Conservation (phyloP, 371 early-diverging fungal genomes). For the Mucor sp. region DNA sequence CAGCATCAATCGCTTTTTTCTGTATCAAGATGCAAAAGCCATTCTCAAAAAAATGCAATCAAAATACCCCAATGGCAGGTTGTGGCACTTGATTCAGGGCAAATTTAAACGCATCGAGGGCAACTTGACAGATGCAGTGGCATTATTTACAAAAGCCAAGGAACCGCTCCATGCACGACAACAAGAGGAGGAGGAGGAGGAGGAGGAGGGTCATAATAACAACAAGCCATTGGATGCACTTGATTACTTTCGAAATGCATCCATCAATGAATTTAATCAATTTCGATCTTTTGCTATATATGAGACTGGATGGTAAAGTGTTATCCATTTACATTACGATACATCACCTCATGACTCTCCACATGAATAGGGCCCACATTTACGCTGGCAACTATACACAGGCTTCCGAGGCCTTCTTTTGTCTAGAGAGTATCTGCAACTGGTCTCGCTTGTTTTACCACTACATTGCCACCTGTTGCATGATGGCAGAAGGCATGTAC, state of each 20-base stretch:
- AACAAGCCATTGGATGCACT: not conserved
- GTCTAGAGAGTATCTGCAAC: slow-evolving; percentile 31
- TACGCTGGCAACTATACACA: slow-evolving; percentile 29
- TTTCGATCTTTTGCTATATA: slow-evolving; percentile 18
- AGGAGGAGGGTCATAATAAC: not conserved
- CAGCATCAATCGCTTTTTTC: slow-evolving; percentile 13
- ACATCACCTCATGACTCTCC: no score
- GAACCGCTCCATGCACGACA: not conserved
- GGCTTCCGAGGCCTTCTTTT: slow-evolving; percentile 37
- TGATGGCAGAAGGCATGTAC: slow-evolving; percentile 26
- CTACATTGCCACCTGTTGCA: slow-evolving; percentile 38
- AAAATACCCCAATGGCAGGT: slow-evolving; percentile 17
- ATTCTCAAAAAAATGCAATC: slow-evolving; percentile 19
- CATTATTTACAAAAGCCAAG: slow-evolving; percentile 14
- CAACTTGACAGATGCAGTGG: slow-evolving; percentile 10
- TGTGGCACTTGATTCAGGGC: slow-evolving; percentile 27
- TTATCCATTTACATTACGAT: not conserved
- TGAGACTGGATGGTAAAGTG: slow-evolving; percentile 33
- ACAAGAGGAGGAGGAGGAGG: not conserved
- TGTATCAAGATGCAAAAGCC: slow-evolving; percentile 9
- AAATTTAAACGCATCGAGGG: slow-evolving; percentile 24
- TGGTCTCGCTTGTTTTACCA: slow-evolving; percentile 40
- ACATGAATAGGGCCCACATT: slow-evolving; percentile 33
- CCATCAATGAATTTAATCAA: slow-evolving; percentile 20
- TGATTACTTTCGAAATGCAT: not conserved